Evolutionary conservation across 345 rosid species (phyloP).

Genomic region (Eucalyptus dawsonii): DNA sequence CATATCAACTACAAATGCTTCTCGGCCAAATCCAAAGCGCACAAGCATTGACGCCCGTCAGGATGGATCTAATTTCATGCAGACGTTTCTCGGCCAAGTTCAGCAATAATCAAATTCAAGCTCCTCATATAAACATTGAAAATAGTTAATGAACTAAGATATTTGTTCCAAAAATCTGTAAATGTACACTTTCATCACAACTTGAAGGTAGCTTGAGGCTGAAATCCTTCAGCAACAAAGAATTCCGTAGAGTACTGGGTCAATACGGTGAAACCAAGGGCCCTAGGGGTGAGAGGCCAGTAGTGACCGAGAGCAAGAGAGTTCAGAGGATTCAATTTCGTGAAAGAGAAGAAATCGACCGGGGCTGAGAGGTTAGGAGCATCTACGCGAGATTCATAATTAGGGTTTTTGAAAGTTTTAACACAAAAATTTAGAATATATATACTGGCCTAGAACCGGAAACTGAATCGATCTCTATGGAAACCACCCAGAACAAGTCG

Average conservation of each 20-base stretch:
- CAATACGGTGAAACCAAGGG: background rate
- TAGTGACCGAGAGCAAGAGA: background rate
- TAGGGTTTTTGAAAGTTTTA: too few relatives aligned
- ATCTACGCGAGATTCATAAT: too few relatives aligned
- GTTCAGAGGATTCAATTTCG: background rate
- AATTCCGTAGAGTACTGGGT: background rate
- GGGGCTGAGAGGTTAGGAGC: background rate
- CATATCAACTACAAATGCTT: background rate
- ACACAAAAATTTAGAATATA: too few relatives aligned
- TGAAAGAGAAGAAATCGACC: background rate
- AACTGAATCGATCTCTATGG: background rate
- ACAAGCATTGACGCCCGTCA: background rate
- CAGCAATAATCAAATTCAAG: background rate
- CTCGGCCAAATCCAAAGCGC: background rate
- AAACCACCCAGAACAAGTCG: background rate
- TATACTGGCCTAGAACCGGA: too few relatives aligned
- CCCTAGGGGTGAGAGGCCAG: background rate
- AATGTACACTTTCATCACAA: background rate
- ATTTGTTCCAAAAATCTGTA: background rate
- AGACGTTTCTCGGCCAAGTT: background rate
- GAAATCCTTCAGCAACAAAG: background rate
- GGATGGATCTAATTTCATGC: background rate
- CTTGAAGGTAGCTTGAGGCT: background rate
- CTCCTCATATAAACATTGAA: background rate
- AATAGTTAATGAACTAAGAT: background rate